A percentile compares a stretch with the other conserved stretches of the same genome.
These are phyloP conservation scores for Xerophyta viscosa DNA, from an alignment of 106 monocot species.

Conservation along the genomic window DNA sequence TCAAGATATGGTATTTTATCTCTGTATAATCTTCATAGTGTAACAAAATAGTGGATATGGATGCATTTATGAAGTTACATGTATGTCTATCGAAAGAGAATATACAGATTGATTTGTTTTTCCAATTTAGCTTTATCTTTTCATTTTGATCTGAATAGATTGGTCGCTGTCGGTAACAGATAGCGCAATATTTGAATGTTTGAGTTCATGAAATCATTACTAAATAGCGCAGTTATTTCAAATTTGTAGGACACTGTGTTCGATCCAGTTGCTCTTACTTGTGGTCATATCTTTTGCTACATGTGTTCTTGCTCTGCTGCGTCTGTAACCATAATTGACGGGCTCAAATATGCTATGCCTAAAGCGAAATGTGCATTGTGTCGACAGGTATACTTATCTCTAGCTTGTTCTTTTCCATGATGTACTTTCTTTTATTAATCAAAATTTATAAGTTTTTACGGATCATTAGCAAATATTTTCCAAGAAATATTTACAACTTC, in stretches of 20 bases:
- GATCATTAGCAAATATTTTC: too few relatives aligned
- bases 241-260: conserved; percentile 73
- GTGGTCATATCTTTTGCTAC: conserved; percentile 87
- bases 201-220: too few relatives aligned
- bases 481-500: neutral
- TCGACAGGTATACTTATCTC: conserved; percentile 30
- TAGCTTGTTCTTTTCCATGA: neutral
- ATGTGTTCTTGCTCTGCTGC: conserved; percentile 74
- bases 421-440: neutral
- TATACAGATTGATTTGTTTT: too few relatives aligned
- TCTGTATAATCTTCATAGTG: too few relatives aligned
- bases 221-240: neutral
- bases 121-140: too few relatives aligned
- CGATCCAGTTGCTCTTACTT: conserved; percentile 67
- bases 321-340: conserved; percentile 63
- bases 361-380: conserved; percentile 74
- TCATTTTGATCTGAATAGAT: too few relatives aligned
- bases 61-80: too few relatives aligned
- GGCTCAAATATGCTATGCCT: conserved; percentile 41
- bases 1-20: too few relatives aligned
- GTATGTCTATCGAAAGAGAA: too few relatives aligned
- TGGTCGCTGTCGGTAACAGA: too few relatives aligned
- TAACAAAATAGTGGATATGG: too few relatives aligned
- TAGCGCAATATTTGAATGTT: too few relatives aligned
- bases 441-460: neutral